Evolutionary conservation across 1,284 basidiomycete species (phyloP), one percentile per base, ranked within the genome.

Genomic region (Rhodotorula sp.): DNA sequence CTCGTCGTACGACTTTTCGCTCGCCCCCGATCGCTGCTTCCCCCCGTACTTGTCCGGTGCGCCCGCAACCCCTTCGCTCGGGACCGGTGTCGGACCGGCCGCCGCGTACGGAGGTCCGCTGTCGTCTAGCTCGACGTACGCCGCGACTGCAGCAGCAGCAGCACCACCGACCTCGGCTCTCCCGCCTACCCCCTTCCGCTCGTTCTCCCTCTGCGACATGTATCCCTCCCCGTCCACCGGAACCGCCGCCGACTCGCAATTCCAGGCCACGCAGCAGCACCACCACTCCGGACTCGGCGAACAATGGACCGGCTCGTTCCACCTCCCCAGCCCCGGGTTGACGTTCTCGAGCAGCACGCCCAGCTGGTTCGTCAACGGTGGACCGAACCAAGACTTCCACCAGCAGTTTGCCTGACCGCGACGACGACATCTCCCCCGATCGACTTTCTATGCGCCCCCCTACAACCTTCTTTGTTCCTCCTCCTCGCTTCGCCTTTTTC

Each of bases 311-410:
- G 64, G 57, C 15, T 60, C 56, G n/a, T 67, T 70, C 44, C 64
- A 70, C 48, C 58, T 70, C 22, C 54, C 57, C 40, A 60, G 57
- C 28, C 68, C 68, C 4, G 68, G 68, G 15, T 10, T 70, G 48
- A 70, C 68, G 7, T 70, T 66, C 50, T 66, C 68, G 24, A 61
- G 57, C 11, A 64, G 61, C 26, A 70, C 64, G 40, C 64, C 68
- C 28, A 59, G 30, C 10, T 66, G 68, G 64, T 47, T 54, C 28
- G 9, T 44, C 10, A 34, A 63, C 20, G 11, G 18, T 22, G 40
- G 28, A 8, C 24, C 18, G 57, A 16, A 37, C 40, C 64, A 65
- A n/a, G 58, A 64, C 56, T 64, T 64, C 37, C 48, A 50, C 48
- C 64, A 60, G 34, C 57, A 64, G 54, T 57, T 57, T 37, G 54